A percentile compares a stretch with the other conserved stretches of the same genome.
Evolutionary conservation across 805 yeast genomes (phyloP).

Genomic region (Wickerhamomyces chambardii): DNA sequence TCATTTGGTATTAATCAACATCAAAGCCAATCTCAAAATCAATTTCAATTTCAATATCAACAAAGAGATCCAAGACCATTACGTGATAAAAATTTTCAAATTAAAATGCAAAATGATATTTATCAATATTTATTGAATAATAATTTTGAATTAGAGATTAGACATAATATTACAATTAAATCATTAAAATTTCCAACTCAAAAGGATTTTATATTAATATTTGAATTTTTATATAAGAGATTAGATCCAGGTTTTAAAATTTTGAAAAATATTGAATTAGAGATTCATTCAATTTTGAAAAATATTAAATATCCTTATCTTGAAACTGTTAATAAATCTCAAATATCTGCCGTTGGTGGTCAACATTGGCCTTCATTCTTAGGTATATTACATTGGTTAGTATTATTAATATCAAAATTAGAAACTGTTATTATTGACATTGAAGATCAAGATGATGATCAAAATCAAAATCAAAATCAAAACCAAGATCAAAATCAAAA

Average conservation of each 20-base stretch:
- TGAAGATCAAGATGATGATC: constrained; percentile 5
- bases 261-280: constrained; percentile 61
- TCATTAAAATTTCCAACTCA: constrained; percentile 76
- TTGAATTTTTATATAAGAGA: constrained; percentile 69
- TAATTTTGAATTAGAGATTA: constrained; percentile 68
- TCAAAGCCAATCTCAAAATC: no score
- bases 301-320: constrained; percentile 70
- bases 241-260: constrained; percentile 76
- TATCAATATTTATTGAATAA: constrained; percentile 52
- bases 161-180: constrained; percentile 56
- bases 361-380: constrained; percentile 78
- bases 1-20: no score
- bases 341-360: constrained; percentile 87
- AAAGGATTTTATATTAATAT: constrained; percentile 70
- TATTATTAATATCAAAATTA: constrained; percentile 39
- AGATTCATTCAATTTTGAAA: constrained; percentile 60
- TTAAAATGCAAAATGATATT: constrained; percentile 55
- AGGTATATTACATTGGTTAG: constrained; percentile 80
- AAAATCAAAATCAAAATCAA: background rate
- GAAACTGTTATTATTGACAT: constrained; percentile 16
- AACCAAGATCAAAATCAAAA: no score
- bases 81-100: constrained; percentile 63
- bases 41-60: background rate
- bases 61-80: constrained; percentile 69
- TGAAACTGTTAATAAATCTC: constrained; percentile 74